Conservation (phyloP, 2,329 filamentous ascomycete species). For the Monosporascus sp. region DNA sequence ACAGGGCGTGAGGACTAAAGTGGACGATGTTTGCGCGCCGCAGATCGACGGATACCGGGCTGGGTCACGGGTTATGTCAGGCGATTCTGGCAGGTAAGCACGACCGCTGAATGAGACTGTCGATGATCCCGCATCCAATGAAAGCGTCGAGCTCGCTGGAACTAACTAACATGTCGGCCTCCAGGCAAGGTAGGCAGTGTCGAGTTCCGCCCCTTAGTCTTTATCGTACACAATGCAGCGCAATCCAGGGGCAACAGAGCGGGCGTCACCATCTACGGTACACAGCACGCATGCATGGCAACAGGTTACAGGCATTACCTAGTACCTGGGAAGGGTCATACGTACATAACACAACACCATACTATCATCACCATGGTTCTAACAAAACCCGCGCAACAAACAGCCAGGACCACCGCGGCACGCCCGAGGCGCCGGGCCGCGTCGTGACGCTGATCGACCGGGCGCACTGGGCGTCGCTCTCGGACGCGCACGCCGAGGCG, state of each 20-base stretch:
- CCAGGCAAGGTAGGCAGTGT: neutral
- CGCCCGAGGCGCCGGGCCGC: constrained; percentile 77
- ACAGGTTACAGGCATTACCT: too few relatives aligned
- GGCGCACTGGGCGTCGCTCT: constrained; percentile 74
- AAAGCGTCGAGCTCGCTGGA: too few relatives aligned
- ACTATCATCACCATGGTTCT: neutral
- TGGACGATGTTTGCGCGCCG: neutral
- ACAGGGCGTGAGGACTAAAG: constrained; percentile 3
- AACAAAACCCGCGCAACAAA: neutral
- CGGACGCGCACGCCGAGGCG: constrained; percentile 57
- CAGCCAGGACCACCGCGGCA: constrained; percentile 93
- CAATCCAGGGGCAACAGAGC: too few relatives aligned
- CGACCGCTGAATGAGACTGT: neutral
- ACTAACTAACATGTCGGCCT: neutral
- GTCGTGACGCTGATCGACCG: constrained; percentile 90
- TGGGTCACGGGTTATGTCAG: constrained; percentile 93
- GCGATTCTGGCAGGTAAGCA: constrained; percentile 87
- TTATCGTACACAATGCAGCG: too few relatives aligned
- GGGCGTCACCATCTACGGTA: too few relatives aligned
- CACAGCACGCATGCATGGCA: too few relatives aligned
- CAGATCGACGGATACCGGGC: constrained; percentile 79
- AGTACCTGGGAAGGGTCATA: neutral
- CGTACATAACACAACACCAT: constrained; percentile 7
- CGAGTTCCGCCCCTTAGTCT: neutral
- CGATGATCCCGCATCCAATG: too few relatives aligned